These are phyloP conservation scores for Desmodesmus armatus DNA, from an alignment of 139 green algal genomes.

Conservation along the genomic window DNA sequence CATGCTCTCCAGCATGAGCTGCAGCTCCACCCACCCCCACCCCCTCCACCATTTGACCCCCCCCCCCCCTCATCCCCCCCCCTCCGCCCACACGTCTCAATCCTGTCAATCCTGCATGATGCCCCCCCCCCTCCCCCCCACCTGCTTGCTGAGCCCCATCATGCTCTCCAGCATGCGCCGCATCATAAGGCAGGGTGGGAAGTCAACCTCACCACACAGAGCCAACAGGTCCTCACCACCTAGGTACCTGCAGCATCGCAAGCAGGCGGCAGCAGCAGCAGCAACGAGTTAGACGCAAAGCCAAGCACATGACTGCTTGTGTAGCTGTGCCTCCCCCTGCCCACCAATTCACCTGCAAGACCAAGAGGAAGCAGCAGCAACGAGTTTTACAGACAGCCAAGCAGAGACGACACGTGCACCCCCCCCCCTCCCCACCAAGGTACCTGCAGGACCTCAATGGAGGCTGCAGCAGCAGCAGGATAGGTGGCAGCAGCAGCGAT, in stretches of 20 bases:
- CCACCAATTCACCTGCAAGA: not conserved
- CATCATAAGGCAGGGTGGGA: constrained; percentile 82
- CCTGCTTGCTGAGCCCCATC: constrained; percentile 47
- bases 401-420: not conserved
- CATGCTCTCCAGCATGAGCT: not conserved
- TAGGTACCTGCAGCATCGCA: constrained; percentile 51
- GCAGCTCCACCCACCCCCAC: not conserved
- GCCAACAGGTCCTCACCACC: constrained; percentile 74
- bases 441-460: not conserved
- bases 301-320: not conserved
- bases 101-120: not conserved
- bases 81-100: not conserved
- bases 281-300: not conserved
- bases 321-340: not conserved
- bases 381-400: not conserved
- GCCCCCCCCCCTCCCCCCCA: not conserved
- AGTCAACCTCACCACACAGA: constrained; percentile 69
- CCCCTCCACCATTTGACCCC: too few species aligned
- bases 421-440: not conserved
- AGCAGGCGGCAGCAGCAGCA: not conserved
- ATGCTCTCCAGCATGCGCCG: constrained; percentile 70
- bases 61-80: too few species aligned
- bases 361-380: not conserved
- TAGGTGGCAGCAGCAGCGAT: too few species aligned
- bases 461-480: not conserved